phyloP scores from a whole-genome alignment of 2,329 filamentous ascomycete species.

The Colletotrichum sp. region DNA sequence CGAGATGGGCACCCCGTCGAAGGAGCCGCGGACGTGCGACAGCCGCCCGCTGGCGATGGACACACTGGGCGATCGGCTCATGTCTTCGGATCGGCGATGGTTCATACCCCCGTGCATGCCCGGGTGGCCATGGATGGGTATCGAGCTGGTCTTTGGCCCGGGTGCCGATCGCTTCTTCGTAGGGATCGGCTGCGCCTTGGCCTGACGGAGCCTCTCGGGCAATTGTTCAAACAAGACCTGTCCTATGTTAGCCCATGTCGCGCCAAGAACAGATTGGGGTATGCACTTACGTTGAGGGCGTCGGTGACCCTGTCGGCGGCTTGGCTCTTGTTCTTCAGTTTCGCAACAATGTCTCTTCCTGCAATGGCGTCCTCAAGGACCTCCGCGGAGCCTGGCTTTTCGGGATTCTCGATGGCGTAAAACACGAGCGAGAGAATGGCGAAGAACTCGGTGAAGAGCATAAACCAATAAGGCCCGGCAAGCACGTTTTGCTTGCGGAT shows the following conservation, averaged over 20 bases:
- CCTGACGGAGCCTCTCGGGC: constrained; percentile 71
- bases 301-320: constrained; percentile 86
- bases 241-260: not conserved
- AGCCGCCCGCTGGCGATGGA: constrained; percentile 26
- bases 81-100: constrained; percentile 37
- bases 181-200: constrained; percentile 39
- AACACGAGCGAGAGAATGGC: constrained; percentile 81
- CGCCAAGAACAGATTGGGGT: not conserved
- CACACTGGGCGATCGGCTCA: constrained; percentile 33
- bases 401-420: constrained; percentile 80
- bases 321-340: constrained; percentile 82
- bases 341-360: constrained; percentile 81
- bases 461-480: constrained; percentile 88
- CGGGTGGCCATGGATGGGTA: constrained; percentile 31
- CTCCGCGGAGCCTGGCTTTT: constrained; percentile 75
- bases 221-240: constrained; percentile 85
- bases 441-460: constrained; percentile 84
- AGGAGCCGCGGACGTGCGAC: constrained; percentile 30
- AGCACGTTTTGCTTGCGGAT: constrained; percentile 77
- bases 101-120: constrained; percentile 35
- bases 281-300: constrained; percentile 71
- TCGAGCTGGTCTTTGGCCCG: constrained; percentile 39
- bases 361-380: constrained; percentile 85
- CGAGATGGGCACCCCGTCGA: constrained; percentile 36
- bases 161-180: constrained; percentile 65